Conservation (phyloP, 2,329 filamentous ascomycete genomes). For the Triangularia setosa region DNA sequence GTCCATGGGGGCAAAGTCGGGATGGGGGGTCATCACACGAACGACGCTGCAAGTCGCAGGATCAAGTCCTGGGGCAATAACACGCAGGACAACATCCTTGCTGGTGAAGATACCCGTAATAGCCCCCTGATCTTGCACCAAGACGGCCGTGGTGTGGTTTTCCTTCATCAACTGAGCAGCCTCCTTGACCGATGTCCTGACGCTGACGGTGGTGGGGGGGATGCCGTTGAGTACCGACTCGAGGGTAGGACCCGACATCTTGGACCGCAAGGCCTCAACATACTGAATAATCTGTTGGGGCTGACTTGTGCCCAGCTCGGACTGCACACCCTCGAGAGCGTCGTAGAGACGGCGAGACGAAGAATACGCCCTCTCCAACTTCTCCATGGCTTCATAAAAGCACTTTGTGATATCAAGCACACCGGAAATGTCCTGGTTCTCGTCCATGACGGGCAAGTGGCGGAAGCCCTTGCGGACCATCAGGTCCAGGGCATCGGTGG, state of each 20-base stretch:
- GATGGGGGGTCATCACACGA: conserved; percentile 97
- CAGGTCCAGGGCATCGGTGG: conserved; percentile 91
- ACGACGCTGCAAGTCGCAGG: conserved; percentile 95
- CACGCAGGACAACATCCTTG: conserved; percentile 96
- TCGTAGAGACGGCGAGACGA: conserved; percentile 98
- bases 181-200: conserved; percentile 93
- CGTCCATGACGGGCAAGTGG: conserved; percentile 97
- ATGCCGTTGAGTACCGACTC: conserved; percentile 90
- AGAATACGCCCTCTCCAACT: conserved; percentile 93
- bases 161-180: conserved; percentile 97
- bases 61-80: conserved; percentile 94
- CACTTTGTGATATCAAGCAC: conserved; percentile 99
- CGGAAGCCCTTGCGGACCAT: conserved; percentile 99
- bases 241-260: conserved; percentile 97
- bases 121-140: conserved; percentile 93
- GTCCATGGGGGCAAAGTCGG: conserved; percentile 96
- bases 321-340: conserved; percentile 94
- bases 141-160: conserved; percentile 92
- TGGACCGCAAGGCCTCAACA: conserved; percentile 87
- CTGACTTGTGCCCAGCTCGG: conserved; percentile 90
- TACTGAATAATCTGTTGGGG: conserved; percentile 99
- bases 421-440: conserved; percentile 98
- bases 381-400: conserved; percentile 99
- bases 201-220: conserved; percentile 90
- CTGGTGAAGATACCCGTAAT: conserved; percentile 99